Conservation (phyloP, 208 protist genomes). For the Crithidia expoeki region DNA sequence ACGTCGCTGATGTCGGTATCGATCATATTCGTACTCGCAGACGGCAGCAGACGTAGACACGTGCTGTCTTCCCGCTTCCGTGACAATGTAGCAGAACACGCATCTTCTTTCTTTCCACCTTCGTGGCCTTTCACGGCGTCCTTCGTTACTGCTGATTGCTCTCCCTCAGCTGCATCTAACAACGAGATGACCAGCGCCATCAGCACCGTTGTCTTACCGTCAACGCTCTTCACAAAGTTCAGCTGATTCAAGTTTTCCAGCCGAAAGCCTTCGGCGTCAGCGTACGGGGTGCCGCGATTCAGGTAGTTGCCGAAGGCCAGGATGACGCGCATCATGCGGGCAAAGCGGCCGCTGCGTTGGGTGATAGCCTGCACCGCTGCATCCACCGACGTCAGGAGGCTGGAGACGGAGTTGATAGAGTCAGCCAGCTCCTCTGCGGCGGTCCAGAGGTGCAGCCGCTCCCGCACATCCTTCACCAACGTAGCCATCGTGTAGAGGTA, state of each 20-base stretch:
- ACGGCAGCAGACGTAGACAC: not conserved
- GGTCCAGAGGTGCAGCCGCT: slow-evolving; percentile 75
- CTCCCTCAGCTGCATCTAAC: slow-evolving; percentile 19
- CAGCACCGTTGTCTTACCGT: slow-evolving; percentile 78
- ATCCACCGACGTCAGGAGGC: slow-evolving; percentile 55
- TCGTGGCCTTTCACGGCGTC: not conserved
- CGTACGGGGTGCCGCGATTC: slow-evolving; percentile 71
- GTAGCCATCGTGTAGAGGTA: slow-evolving; percentile 62
- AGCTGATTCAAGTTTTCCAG: slow-evolving; percentile 76
- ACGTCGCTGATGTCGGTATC: slow-evolving; percentile 24
- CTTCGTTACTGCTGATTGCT: not conserved
- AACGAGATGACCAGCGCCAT: slow-evolving; percentile 68
- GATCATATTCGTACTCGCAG: not conserved
- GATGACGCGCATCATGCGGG: slow-evolving; percentile 52
- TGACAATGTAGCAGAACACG: not conserved
- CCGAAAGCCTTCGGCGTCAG: slow-evolving; percentile 65
- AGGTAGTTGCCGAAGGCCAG: slow-evolving; percentile 76
- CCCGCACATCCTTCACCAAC: slow-evolving; percentile 59
- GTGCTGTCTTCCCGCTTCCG: not conserved
- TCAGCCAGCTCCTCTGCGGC: slow-evolving; percentile 59
- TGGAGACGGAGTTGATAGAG: slow-evolving; percentile 37
- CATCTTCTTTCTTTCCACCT: not conserved
- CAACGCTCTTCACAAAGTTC: slow-evolving; percentile 68
- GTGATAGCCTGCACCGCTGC: slow-evolving; percentile 50
- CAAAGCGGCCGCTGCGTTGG: slow-evolving; percentile 55